Evolutionary conservation across 1,284 basidiomycete species (phyloP).

Genomic region (Afroboletus lepidellus): DNA sequence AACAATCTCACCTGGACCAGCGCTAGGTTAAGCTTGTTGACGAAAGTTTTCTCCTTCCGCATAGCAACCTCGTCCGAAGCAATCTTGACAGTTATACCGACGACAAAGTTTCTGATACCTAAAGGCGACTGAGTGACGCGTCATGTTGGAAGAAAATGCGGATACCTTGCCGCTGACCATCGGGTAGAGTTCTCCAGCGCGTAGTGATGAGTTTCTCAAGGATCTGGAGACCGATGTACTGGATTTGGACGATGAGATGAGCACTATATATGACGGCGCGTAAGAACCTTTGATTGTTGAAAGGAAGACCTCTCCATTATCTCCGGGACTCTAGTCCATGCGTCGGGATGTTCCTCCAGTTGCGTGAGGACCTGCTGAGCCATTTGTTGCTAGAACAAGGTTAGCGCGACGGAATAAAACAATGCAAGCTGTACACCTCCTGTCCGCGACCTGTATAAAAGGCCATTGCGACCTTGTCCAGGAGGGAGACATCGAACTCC

Average conservation of each 20-base stretch:
- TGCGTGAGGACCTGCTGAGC: slow-evolving; percentile 91
- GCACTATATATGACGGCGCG: background rate
- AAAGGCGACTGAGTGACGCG: slow-evolving; percentile 7
- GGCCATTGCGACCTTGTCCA: slow-evolving; percentile 84
- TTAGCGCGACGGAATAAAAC: slow-evolving; percentile 11
- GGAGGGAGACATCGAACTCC: slow-evolving; percentile 80
- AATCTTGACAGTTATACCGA: slow-evolving; percentile 89
- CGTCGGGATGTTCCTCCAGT: slow-evolving; percentile 96
- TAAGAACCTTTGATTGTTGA: slow-evolving; percentile 84
- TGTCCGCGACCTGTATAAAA: slow-evolving; percentile 79
- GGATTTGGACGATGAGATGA: slow-evolving; percentile 21
- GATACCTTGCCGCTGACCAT: slow-evolving; percentile 86
- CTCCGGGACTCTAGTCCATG: slow-evolving; percentile 96
- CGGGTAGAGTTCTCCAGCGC: slow-evolving; percentile 94
- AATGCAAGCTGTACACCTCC: slow-evolving; percentile 51
- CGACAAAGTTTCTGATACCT: slow-evolving; percentile 98
- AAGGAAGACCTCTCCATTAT: slow-evolving; percentile 86
- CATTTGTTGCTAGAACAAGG: slow-evolving; percentile 72
- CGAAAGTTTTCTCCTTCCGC: slow-evolving; percentile 91
- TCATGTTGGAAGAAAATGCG: background rate
- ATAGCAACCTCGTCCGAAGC: slow-evolving; percentile 86
- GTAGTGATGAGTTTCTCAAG: slow-evolving; percentile 93
- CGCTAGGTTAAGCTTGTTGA: slow-evolving; percentile 97
- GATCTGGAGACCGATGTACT: slow-evolving; percentile 96
- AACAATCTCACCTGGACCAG: slow-evolving; percentile 74